Percentiles rank a stretch among this genome's conserved stretches.
These are phyloP conservation scores for Rhizopogon vesiculosus DNA, from an alignment of 768 basidiomycete species.

Conservation along the genomic window DNA sequence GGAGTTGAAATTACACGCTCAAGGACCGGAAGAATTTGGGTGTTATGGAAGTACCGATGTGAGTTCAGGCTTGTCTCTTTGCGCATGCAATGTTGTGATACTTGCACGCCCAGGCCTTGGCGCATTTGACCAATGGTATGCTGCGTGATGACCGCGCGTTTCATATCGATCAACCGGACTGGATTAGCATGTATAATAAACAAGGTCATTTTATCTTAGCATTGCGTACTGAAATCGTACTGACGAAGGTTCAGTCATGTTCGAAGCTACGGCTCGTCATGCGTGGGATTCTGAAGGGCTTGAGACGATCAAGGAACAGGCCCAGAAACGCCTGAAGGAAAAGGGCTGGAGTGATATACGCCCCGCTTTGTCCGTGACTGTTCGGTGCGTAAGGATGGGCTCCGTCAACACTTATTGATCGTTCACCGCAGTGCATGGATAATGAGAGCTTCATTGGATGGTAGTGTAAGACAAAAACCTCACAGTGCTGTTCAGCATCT, in stretches of 20 bases:
- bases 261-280: constrained; percentile 10
- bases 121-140: constrained; percentile 18
- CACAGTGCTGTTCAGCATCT: constrained; percentile 6
- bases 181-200: constrained; percentile 15
- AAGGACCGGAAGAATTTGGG: neutral
- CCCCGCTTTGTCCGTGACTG: constrained; percentile 31
- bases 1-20: neutral
- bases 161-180: constrained; percentile 13
- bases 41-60: neutral
- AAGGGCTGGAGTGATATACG: constrained; percentile 25
- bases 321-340: constrained; percentile 11
- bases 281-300: constrained; percentile 15
- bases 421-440: constrained; percentile 12
- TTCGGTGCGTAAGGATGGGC: constrained; percentile 24
- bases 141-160: constrained; percentile 22
- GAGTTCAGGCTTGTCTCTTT: neutral
- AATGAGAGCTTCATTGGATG: constrained; percentile 9
- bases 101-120: constrained; percentile 11
- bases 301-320: constrained; percentile 15
- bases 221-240: neutral
- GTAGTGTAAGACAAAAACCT: neutral
- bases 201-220: constrained; percentile 10
- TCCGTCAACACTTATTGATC: neutral
- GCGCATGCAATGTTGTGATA: neutral
- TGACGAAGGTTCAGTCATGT: constrained; percentile 8